Evolutionary conservation across 2,329 filamentous ascomycete genomes (phyloP).

Genomic region (Zymoseptoria passerinii): DNA sequence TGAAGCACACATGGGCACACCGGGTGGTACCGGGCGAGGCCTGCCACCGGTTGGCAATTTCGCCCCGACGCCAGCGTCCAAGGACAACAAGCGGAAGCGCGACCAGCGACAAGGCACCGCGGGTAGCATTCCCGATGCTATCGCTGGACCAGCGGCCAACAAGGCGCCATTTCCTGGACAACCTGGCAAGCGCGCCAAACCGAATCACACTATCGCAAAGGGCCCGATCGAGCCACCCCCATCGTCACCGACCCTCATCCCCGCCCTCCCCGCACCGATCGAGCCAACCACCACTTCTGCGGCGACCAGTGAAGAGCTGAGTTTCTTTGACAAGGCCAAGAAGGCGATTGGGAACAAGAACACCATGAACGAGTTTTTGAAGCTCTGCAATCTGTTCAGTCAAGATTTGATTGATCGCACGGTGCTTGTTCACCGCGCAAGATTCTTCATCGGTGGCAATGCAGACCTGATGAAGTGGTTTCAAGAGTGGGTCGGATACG

Average conservation of each 20-base stretch:
- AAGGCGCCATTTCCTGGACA: slow-evolving; percentile 15
- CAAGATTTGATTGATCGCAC: slow-evolving; percentile 85
- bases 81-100: slow-evolving; percentile 71
- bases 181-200: slow-evolving; percentile 59
- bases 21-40: slow-evolving; percentile 27
- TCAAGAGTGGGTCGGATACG: slow-evolving; percentile 71
- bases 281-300: slow-evolving; percentile 64
- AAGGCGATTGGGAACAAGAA: slow-evolving; percentile 92
- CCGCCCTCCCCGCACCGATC: slow-evolving; percentile 78
- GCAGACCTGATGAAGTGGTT: slow-evolving; percentile 84
- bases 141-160: slow-evolving; percentile 19
- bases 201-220: slow-evolving; percentile 46
- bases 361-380: slow-evolving; percentile 90
- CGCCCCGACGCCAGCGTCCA: slow-evolving; percentile 71
- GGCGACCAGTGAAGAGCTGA: slow-evolving; percentile 76
- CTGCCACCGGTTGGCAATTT: slow-evolving; percentile 95
- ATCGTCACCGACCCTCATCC: slow-evolving; percentile 80
- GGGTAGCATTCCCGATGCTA: slow-evolving; percentile 30
- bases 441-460: slow-evolving; percentile 79
- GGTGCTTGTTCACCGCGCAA: slow-evolving; percentile 72
- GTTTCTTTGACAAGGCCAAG: slow-evolving; percentile 93
- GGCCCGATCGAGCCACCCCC: slow-evolving; percentile 33
- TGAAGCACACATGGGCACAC: slow-evolving; percentile 31
- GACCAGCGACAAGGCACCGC: slow-evolving; percentile 50
- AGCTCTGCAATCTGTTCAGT: slow-evolving; percentile 91